Conservation (phyloP, 495 filamentous ascomycete species). For the Poronia punctata region DNA sequence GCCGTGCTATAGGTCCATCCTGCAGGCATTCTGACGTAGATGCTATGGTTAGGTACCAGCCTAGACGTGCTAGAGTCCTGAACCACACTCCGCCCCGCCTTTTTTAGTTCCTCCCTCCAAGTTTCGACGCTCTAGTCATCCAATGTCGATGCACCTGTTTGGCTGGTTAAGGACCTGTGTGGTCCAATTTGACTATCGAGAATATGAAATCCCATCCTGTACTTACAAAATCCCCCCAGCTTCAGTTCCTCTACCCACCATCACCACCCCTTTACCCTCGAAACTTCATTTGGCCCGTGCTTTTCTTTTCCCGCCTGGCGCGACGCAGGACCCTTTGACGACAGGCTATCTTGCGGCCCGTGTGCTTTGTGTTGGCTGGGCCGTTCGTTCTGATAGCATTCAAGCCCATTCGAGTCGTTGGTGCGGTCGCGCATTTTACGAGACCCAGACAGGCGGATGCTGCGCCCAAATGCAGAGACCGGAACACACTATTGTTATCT, state of each 20-base stretch:
- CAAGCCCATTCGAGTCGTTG: not conserved
- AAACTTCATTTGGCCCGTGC: not conserved
- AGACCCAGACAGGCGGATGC: not conserved
- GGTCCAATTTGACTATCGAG: constrained; percentile 7
- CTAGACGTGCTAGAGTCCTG: too few species aligned
- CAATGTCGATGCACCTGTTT: not conserved
- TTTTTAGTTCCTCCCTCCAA: too few species aligned
- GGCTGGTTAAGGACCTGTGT: constrained; percentile 1
- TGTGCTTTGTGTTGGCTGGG: constrained; percentile 1
- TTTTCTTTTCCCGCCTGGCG: not conserved
- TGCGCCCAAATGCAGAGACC: constrained; percentile 1
- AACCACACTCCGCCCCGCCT: too few species aligned
- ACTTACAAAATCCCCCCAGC: constrained; percentile 14
- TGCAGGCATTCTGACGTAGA: too few species aligned
- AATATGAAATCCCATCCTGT: constrained; percentile 22
- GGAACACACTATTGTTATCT: not conserved
- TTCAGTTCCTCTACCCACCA: constrained; percentile 5
- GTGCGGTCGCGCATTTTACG: constrained; percentile 6
- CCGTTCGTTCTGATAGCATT: not conserved
- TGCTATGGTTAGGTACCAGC: too few species aligned
- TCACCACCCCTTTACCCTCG: not conserved
- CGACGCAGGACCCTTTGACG: not conserved
- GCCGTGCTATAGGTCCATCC: too few species aligned
- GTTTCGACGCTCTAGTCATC: not conserved
- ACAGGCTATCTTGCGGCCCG: not conserved